A percentile compares a stretch with the other conserved stretches of the same genome.
Conservation (phyloP, 2,329 filamentous ascomycete species). For the Aspergillus sp. region DNA sequence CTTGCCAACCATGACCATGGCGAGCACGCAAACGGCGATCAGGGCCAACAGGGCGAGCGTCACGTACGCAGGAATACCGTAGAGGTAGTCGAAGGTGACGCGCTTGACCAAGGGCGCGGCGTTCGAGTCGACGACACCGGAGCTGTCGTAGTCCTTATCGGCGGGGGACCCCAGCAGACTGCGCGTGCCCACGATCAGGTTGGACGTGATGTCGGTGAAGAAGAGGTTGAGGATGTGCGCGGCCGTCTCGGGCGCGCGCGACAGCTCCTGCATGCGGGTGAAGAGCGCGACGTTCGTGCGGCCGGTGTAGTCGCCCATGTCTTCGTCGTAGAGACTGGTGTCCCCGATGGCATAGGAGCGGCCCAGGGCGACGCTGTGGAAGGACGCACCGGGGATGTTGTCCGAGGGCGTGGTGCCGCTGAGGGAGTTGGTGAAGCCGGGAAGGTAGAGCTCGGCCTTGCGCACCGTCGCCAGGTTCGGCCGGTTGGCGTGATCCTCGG, state of each 20-base stretch:
- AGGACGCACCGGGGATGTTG: slow-evolving; percentile 38
- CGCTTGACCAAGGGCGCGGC: not conserved
- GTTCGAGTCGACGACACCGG: not conserved
- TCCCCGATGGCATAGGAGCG: not conserved
- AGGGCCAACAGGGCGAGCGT: not conserved
- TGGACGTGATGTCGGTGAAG: not conserved
- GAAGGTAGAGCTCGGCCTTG: slow-evolving; percentile 30
- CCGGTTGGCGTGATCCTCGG: slow-evolving; percentile 19
- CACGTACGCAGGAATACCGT: not conserved
- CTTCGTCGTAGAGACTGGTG: not conserved
- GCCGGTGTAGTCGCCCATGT: not conserved
- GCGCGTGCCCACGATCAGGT: not conserved
- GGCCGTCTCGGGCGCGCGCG: not conserved
- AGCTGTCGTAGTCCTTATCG: not conserved
- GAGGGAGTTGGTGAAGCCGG: slow-evolving; percentile 17
- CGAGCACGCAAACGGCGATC: not conserved
- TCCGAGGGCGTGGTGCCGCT: slow-evolving; percentile 1
- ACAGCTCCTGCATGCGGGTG: not conserved
- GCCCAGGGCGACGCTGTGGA: slow-evolving; percentile 16
- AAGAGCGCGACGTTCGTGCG: not conserved
- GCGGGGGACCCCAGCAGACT: not conserved
- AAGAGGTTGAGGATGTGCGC: not conserved
- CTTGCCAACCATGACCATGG: not conserved
- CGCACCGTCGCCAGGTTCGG: slow-evolving; percentile 35
- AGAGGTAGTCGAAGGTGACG: not conserved